These are phyloP conservation scores for Phytophthora capsici DNA, from an alignment of 352 stramenopile species.

Conservation along the genomic window DNA sequence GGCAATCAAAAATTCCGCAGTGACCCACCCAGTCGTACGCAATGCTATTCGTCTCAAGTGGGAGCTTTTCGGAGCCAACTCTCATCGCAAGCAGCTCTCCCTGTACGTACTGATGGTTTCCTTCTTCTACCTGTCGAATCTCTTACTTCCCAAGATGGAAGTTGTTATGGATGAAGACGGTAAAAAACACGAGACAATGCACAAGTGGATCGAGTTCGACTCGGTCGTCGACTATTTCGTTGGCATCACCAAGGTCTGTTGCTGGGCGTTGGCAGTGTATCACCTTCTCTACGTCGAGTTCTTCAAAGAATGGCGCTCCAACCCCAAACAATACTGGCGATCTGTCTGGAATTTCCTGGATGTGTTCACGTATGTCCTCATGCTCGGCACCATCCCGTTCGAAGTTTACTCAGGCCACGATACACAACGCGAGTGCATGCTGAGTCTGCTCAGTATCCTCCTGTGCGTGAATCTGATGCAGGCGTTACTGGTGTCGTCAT, in stretches of 20 bases:
- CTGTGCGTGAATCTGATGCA: constrained; percentile 68
- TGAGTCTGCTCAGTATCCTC: constrained; percentile 58
- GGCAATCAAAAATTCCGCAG: constrained; percentile 40
- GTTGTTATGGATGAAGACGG: constrained; percentile 36
- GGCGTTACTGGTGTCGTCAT: constrained; percentile 56
- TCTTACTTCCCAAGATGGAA: constrained; percentile 52
- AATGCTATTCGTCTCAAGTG: constrained; percentile 65
- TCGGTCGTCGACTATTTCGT: constrained; percentile 50
- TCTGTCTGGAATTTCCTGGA: constrained; percentile 66
- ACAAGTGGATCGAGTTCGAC: constrained; percentile 53
- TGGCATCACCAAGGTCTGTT: constrained; percentile 48
- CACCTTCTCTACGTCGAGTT: constrained; percentile 66
- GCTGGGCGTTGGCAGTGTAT: constrained; percentile 53
- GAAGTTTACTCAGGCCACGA: constrained; percentile 46
- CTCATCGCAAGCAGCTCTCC: constrained; percentile 50
- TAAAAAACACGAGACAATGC: constrained; percentile 33
- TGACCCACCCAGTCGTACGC: constrained; percentile 56
- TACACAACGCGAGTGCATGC: constrained; percentile 51
- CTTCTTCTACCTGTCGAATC: constrained; percentile 64
- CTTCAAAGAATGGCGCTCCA: constrained; percentile 59
- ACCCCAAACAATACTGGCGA: constrained; percentile 51
- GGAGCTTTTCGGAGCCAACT: constrained; percentile 48
- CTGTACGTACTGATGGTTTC: constrained; percentile 58
- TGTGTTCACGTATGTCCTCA: constrained; percentile 54
- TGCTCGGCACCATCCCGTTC: constrained; percentile 56